phyloP scores from a whole-genome alignment of 139 green algal species.

The Yamagishiella unicocca region DNA sequence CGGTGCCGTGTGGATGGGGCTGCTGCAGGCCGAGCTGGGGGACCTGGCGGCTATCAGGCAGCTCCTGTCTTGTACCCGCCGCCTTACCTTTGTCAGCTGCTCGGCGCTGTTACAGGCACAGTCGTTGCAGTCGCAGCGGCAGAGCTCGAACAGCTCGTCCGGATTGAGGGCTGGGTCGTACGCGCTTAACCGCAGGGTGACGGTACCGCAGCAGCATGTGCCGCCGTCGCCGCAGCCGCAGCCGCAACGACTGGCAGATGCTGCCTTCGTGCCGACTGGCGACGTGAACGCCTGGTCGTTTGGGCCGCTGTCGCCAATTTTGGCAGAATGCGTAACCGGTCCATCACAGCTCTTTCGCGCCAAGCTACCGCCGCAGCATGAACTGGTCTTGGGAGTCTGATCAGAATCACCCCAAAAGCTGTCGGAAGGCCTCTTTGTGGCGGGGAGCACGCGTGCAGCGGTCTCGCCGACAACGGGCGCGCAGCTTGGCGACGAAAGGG shows the following conservation, averaged over 20 bases:
- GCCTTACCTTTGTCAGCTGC: constrained; percentile 14
- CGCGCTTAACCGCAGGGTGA: constrained; percentile 3
- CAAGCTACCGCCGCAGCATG: background rate
- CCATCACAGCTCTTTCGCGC: constrained; percentile 3
- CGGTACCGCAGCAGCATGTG: background rate
- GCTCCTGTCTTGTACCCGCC: too few relatives aligned
- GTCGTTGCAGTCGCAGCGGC: constrained; percentile 47
- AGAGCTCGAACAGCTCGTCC: constrained; percentile 35
- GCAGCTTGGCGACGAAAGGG: background rate
- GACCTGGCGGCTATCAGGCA: too few relatives aligned
- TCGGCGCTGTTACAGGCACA: constrained; percentile 37
- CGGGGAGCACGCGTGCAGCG: background rate
- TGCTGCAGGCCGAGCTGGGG: too few relatives aligned
- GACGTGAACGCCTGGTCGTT: background rate
- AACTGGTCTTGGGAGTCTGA: background rate
- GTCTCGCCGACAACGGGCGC: background rate
- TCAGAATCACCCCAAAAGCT: background rate
- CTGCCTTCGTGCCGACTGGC: background rate
- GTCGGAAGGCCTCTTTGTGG: background rate
- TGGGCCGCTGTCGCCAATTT: background rate
- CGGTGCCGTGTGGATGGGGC: too few relatives aligned
- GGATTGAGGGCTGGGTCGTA: constrained; percentile 32
- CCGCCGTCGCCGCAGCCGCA: constrained; percentile 38
- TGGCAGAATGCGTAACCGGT: background rate
- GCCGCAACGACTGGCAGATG: background rate